phyloP scores from a whole-genome alignment of 768 basidiomycete species.

The Boletus sp. region DNA sequence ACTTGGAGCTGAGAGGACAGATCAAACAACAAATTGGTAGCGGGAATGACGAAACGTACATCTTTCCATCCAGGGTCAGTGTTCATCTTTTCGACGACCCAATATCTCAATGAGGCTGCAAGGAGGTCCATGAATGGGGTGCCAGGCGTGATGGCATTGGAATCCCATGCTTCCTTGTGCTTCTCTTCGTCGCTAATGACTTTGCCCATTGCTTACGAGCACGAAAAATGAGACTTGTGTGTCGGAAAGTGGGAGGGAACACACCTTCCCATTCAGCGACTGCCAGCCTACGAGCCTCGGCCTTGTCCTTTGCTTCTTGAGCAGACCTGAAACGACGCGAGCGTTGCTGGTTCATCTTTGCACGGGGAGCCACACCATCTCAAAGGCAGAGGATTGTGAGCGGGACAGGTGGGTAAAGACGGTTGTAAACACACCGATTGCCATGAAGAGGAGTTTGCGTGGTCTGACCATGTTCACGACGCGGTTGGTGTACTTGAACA shows the following conservation, averaged over 20 bases:
- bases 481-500: constrained; percentile 95
- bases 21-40: not conserved
- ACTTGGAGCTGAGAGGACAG: constrained; percentile 69
- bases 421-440: constrained; percentile 66
- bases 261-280: constrained; percentile 82
- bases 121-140: constrained; percentile 98
- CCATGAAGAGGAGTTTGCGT: constrained; percentile 95
- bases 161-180: constrained; percentile 89
- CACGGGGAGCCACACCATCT: constrained; percentile 97
- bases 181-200: constrained; percentile 75
- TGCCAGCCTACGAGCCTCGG: constrained; percentile 79
- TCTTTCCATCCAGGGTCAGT: constrained; percentile 95
- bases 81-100: constrained; percentile 95
- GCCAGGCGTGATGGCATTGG: constrained; percentile 97
- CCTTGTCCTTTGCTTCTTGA: constrained; percentile 94
- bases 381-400: constrained; percentile 2
- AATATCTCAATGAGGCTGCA: constrained; percentile 85
- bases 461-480: constrained; percentile 97
- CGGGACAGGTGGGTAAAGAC: not conserved
- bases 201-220: constrained; percentile 86
- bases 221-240: not conserved
- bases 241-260: constrained; percentile 10
- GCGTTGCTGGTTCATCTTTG: constrained; percentile 99
- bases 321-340: constrained; percentile 93
- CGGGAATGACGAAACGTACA: constrained; percentile 38